phyloP scores from a whole-genome alignment of 1,139 yeast species.

The Groenewaldozyma sp. region DNA sequence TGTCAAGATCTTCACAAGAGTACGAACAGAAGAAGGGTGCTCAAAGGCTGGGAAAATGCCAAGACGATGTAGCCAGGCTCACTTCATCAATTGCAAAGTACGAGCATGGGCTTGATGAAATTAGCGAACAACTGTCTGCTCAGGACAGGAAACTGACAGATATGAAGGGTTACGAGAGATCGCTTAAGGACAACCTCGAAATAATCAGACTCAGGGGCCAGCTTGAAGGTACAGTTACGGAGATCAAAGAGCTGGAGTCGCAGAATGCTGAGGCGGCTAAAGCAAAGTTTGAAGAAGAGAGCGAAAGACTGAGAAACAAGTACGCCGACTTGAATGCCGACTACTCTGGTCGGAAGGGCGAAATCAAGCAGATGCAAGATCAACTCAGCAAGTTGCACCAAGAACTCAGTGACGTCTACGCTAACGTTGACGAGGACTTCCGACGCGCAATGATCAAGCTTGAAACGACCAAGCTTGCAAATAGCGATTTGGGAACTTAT shows the following conservation, averaged over 20 bases:
- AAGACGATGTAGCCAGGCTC: slow-evolving; percentile 8
- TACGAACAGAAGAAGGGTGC: slow-evolving; percentile 14
- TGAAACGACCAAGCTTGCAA: slow-evolving; percentile 69
- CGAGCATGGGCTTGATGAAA: slow-evolving; percentile 16
- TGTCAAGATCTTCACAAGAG: slow-evolving; percentile 9
- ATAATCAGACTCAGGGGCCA: slow-evolving; percentile 36
- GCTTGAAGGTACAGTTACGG: slow-evolving; percentile 28
- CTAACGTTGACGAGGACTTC: slow-evolving; percentile 53
- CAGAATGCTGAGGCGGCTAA: slow-evolving; percentile 58
- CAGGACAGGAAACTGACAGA: slow-evolving; percentile 37
- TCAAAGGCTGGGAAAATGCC: slow-evolving; percentile 13
- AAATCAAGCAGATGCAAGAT: slow-evolving; percentile 70
- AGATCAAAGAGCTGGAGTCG: slow-evolving; percentile 38
- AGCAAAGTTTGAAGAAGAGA: slow-evolving; percentile 52
- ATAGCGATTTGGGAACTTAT: slow-evolving; percentile 75
- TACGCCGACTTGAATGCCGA: slow-evolving; percentile 54
- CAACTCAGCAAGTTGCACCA: slow-evolving; percentile 48
- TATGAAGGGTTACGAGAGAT: slow-evolving; percentile 44
- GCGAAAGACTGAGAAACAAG: slow-evolving; percentile 44
- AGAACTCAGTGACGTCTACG: slow-evolving; percentile 64
- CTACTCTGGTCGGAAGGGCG: slow-evolving; percentile 76
- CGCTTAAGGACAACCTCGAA: slow-evolving; percentile 47
- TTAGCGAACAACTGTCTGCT: slow-evolving; percentile 15
- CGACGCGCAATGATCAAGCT: slow-evolving; percentile 66
- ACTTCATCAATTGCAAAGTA: slow-evolving; percentile 8